These are phyloP conservation scores for Aspergillus sp. DNA, from an alignment of 2,329 filamentous ascomycete genomes.

Conservation along the genomic window DNA sequence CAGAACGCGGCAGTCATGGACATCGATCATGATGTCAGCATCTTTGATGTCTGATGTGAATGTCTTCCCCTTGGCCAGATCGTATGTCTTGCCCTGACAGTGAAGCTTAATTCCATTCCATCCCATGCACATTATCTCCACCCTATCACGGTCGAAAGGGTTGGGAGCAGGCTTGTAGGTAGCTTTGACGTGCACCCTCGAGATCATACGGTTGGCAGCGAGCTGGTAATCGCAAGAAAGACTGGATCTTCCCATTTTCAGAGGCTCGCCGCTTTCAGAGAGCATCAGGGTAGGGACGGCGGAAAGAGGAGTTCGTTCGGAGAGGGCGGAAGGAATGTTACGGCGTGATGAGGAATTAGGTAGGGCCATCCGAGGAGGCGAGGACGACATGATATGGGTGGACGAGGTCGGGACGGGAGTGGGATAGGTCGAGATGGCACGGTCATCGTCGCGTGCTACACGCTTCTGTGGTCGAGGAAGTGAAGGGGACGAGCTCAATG, in stretches of 20 bases:
- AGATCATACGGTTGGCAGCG: constrained; percentile 87
- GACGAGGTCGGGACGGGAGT: constrained; percentile 93
- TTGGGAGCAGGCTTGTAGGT: constrained; percentile 71
- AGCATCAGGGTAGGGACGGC: constrained; percentile 81
- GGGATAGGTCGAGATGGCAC: constrained; percentile 67
- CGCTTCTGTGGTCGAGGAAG: constrained; percentile 50
- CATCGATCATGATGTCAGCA: constrained; percentile 90
- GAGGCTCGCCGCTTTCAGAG: constrained; percentile 73
- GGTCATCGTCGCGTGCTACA: constrained; percentile 44
- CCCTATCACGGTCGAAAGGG: constrained; percentile 69
- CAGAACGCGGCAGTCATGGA: constrained; percentile 87
- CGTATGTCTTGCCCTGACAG: constrained; percentile 83
- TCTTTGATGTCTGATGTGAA: constrained; percentile 88
- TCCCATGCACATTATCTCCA: constrained; percentile 87
- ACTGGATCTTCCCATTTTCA: constrained; percentile 89
- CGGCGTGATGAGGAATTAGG: constrained; percentile 59
- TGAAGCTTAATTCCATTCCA: constrained; percentile 96
- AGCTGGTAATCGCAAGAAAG: constrained; percentile 95
- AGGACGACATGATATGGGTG: constrained; percentile 85
- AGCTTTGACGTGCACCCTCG: constrained; percentile 88
- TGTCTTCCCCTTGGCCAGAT: constrained; percentile 81
- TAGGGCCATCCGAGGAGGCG: constrained; percentile 62
- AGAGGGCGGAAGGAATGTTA: constrained; percentile 54
- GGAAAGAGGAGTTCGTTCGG: constrained; percentile 80
- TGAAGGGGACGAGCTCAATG: constrained; percentile 49